Conservation (phyloP, 1,284 basidiomycete species). For the Exobasidium rhododendri region DNA sequence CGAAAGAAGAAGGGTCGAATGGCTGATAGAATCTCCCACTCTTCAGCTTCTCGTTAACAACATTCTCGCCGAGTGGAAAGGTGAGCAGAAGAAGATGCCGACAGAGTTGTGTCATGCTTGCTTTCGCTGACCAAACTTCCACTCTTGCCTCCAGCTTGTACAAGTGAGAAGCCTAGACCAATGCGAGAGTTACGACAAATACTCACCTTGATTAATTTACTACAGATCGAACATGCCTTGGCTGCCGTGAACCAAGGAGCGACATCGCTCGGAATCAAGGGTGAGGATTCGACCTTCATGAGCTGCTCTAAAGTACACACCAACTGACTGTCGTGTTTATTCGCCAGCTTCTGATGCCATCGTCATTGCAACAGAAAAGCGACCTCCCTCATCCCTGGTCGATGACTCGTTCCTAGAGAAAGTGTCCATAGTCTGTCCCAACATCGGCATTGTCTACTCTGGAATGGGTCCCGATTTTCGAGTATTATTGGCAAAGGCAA, state of each 20-base stretch:
- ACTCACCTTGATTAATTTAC: slow-evolving; percentile 22
- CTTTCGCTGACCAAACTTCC: background rate
- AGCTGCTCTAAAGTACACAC: too few species aligned
- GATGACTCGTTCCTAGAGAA: slow-evolving; percentile 97
- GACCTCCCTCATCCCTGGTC: slow-evolving; percentile 91
- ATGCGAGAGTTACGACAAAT: background rate
- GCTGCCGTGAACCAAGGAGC: slow-evolving; percentile 83
- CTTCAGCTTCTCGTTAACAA: slow-evolving; percentile 98
- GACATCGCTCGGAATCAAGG: slow-evolving; percentile 97
- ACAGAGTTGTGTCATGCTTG: background rate
- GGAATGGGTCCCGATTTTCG: slow-evolving; percentile 99
- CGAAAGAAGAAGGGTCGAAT: too few species aligned
- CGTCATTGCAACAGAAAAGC: slow-evolving; percentile 99
- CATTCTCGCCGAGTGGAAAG: slow-evolving; percentile 97
- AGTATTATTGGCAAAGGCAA: slow-evolving; percentile 83
- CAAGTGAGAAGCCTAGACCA: slow-evolving; percentile 3
- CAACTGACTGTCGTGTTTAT: too few species aligned
- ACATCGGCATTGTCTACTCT: slow-evolving; percentile 93
- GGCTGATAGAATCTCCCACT: too few species aligned
- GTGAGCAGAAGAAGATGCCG: slow-evolving; percentile 6
- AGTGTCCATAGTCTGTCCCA: slow-evolving; percentile 89
- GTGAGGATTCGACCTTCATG: slow-evolving; percentile 58
- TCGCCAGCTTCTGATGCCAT: slow-evolving; percentile 91
- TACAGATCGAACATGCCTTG: slow-evolving; percentile 96
- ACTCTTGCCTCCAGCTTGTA: slow-evolving; percentile 3